A percentile compares a stretch with the other conserved stretches of the same genome.
Conservation (phyloP, 306 rosid species). For the Macrotyloma uniflorum region DNA sequence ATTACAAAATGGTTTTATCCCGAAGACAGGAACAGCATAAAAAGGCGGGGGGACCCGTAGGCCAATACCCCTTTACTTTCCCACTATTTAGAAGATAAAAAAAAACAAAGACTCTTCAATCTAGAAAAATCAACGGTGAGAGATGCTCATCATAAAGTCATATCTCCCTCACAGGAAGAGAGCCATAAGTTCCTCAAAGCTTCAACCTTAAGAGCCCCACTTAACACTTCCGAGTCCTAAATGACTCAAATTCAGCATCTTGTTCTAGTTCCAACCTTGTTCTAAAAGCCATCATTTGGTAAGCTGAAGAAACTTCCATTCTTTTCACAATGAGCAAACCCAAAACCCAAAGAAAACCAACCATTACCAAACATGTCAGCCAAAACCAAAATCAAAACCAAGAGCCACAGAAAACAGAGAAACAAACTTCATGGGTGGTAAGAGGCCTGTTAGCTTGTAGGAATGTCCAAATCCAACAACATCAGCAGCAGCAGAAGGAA, state of each 20-base stretch:
- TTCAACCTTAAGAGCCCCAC: slow-evolving; percentile 14
- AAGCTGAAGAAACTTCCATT: slow-evolving; percentile 34
- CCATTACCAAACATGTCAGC: slow-evolving; percentile 44
- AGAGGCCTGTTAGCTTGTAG: slow-evolving; percentile 78
- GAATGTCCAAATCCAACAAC: slow-evolving; percentile 59
- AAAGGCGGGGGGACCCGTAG: slow-evolving; percentile 50
- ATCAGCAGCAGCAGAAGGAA: slow-evolving; percentile 45
- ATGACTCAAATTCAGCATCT: slow-evolving; percentile 6
- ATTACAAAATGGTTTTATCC: slow-evolving; percentile 35
- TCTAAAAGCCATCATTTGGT: slow-evolving; percentile 32
- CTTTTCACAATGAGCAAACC: slow-evolving; percentile 64
- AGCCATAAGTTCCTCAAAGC: slow-evolving; percentile 31
- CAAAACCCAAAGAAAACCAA: slow-evolving; percentile 55
- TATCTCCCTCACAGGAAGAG: slow-evolving; percentile 27
- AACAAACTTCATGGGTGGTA: slow-evolving; percentile 79
- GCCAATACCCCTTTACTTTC: slow-evolving; percentile 41
- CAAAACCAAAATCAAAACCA: slow-evolving; percentile 56
- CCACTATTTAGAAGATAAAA: slow-evolving; percentile 15
- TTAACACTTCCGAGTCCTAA: slow-evolving; percentile 37
- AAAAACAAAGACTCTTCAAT: not conserved
- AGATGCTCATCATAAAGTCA: slow-evolving; percentile 35
- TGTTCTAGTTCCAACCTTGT: not conserved
- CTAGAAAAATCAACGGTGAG: slow-evolving; percentile 41
- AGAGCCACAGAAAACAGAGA: slow-evolving; percentile 62
- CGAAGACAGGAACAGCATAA: slow-evolving; percentile 39